Conservation (phyloP, 805 yeast species). For the Ogataea pignaliae region DNA sequence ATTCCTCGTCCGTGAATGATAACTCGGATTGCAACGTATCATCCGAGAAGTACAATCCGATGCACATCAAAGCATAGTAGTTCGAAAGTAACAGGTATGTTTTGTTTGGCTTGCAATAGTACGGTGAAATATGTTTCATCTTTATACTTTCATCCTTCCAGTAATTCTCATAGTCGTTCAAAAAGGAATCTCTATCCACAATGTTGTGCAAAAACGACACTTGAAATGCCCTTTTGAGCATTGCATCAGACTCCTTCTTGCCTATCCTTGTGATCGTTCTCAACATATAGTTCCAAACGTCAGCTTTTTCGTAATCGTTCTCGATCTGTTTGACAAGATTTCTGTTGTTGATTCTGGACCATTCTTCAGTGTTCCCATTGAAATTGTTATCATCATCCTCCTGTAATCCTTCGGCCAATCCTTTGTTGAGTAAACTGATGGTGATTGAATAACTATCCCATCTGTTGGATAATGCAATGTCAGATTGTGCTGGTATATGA, state of each 20-base stretch:
- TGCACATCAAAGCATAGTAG: constrained; percentile 29
- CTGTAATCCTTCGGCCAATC: constrained; percentile 18
- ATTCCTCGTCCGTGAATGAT: constrained; percentile 20
- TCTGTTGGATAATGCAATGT: constrained; percentile 8
- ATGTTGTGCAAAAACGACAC: constrained; percentile 36
- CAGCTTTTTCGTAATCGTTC: constrained; percentile 18
- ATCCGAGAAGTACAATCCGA: constrained; percentile 26
- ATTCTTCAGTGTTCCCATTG: constrained; percentile 27
- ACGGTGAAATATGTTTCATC: constrained; percentile 24
- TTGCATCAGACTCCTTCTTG: constrained; percentile 19
- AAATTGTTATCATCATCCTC: constrained; percentile 22
- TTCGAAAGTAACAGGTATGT: constrained; percentile 28
- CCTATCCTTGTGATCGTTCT: constrained; percentile 12
- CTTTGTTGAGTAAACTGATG: constrained; percentile 21
- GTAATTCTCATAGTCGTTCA: constrained; percentile 54
- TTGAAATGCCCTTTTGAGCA: constrained; percentile 16
- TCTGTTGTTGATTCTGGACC: constrained; percentile 18
- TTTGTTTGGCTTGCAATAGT: constrained; percentile 21
- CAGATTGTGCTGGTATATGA: neutral
- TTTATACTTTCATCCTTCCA: constrained; percentile 19
- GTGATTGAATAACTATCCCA: constrained; percentile 27
- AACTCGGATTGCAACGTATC: constrained; percentile 17
- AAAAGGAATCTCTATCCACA: constrained; percentile 55
- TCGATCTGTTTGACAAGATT: constrained; percentile 5
- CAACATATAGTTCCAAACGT: constrained; percentile 26